phyloP scores from a whole-genome alignment of 306 rosid genomes.

The Begonia peltatifolia region DNA sequence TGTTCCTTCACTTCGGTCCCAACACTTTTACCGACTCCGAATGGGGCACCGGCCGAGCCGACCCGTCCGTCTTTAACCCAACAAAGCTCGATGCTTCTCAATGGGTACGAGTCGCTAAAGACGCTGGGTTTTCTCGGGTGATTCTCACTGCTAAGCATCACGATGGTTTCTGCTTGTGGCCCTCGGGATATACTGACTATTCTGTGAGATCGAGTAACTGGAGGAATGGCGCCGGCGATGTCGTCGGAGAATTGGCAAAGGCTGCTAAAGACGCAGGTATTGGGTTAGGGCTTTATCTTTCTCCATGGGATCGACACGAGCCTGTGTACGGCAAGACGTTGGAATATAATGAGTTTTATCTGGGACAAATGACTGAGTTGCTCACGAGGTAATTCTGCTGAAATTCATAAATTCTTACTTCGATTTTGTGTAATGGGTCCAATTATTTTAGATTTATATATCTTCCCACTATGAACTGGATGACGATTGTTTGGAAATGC shows the following conservation, averaged over 20 bases:
- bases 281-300: slow-evolving; percentile 65
- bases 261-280: slow-evolving; percentile 59
- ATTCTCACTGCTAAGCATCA: slow-evolving; percentile 78
- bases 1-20: slow-evolving; percentile 86
- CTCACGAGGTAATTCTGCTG: slow-evolving; percentile 47
- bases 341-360: slow-evolving; percentile 55
- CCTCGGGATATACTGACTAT: slow-evolving; percentile 61
- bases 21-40: slow-evolving; percentile 75
- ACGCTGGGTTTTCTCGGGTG: slow-evolving; percentile 45
- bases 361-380: slow-evolving; percentile 79
- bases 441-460: too few relatives aligned
- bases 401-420: too few relatives aligned
- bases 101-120: slow-evolving; percentile 69
- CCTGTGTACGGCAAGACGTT: slow-evolving; percentile 36
- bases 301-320: slow-evolving; percentile 98
- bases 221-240: slow-evolving; percentile 63
- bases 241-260: slow-evolving; percentile 48
- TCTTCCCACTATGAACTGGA: too few relatives aligned
- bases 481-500: too few relatives aligned
- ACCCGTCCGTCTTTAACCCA: slow-evolving; percentile 61
- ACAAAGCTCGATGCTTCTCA: slow-evolving; percentile 47
- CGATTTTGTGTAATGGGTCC: too few relatives aligned
- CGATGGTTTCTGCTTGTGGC: slow-evolving; percentile 92
- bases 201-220: slow-evolving; percentile 52
- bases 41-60: slow-evolving; percentile 62